phyloP scores from a whole-genome alignment of 495 filamentous ascomycete genomes.

The Penicillium subrubescens region DNA sequence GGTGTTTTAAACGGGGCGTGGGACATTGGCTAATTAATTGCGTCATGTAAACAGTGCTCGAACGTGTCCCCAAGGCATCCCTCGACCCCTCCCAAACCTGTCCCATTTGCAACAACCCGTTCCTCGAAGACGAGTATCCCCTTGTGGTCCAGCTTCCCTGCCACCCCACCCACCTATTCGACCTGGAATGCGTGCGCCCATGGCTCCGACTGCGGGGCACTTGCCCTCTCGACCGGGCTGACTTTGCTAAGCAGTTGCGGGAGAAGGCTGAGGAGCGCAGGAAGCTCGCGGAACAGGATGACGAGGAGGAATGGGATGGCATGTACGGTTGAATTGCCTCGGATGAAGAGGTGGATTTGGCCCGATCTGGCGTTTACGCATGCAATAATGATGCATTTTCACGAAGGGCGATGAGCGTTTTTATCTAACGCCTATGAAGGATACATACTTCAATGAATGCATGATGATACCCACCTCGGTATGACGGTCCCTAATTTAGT shows the following conservation, averaged over 20 bases:
- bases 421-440: background rate
- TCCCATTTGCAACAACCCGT: constrained; percentile 83
- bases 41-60: constrained; percentile 53
- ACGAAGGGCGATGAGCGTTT: background rate
- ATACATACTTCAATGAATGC: background rate
- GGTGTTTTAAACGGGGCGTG: no score
- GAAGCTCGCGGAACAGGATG: constrained; percentile 61
- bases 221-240: constrained; percentile 83
- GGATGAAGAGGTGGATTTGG: background rate
- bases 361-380: constrained; percentile 1
- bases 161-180: constrained; percentile 78
- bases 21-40: background rate
- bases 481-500: background rate
- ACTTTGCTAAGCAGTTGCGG: constrained; percentile 73
- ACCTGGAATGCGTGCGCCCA: constrained; percentile 91
- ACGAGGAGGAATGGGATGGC: constrained; percentile 70
- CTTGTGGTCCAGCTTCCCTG: constrained; percentile 89
- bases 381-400: constrained; percentile 18
- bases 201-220: constrained; percentile 89
- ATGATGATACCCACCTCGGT: background rate
- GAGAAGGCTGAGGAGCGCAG: constrained; percentile 57
- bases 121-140: constrained; percentile 75
- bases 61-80: constrained; percentile 71
- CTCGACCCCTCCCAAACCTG: constrained; percentile 71
- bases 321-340: constrained; percentile 61